phyloP scores from a whole-genome alignment of 495 filamentous ascomycete genomes.

The Massariosphaeria phaeospora region DNA sequence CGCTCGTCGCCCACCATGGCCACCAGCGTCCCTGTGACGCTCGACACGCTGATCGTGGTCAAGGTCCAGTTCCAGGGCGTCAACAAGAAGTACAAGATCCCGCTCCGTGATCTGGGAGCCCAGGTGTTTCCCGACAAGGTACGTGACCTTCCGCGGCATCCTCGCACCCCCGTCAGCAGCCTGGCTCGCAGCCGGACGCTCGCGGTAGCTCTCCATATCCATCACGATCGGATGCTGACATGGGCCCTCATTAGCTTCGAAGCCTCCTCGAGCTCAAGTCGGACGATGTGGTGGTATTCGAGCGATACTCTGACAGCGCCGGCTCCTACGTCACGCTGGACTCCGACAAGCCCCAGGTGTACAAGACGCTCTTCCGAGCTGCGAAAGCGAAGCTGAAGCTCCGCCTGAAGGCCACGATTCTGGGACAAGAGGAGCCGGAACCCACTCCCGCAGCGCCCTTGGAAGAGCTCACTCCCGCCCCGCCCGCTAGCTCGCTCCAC shows the following conservation, averaged over 20 bases:
- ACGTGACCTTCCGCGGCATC: conserved; percentile 49
- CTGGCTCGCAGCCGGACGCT: conserved; percentile 2
- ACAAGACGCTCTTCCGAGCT: conserved; percentile 94
- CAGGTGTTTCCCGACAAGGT: conserved; percentile 80
- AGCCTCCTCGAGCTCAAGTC: conserved; percentile 63
- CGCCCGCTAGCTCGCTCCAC: conserved; percentile 18
- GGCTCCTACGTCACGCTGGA: conserved; percentile 74
- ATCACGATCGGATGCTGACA: conserved; percentile 5
- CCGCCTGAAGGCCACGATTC: conserved; percentile 68
- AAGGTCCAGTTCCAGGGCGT: conserved; percentile 72
- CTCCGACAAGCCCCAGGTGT: conserved; percentile 68
- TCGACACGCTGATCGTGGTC: conserved; percentile 75
- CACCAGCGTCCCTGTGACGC: conserved; percentile 49
- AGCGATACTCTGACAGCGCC: conserved; percentile 95
- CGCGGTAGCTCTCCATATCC: not conserved
- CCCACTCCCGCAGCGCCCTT: not conserved
- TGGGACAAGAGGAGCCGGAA: conserved; percentile 22
- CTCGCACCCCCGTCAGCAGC: conserved; percentile 16
- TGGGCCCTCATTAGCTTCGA: conserved; percentile 62
- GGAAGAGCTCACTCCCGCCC: not conserved
- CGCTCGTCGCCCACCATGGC: conserved; percentile 44
- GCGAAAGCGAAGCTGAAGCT: conserved; percentile 99
- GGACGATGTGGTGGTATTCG: conserved; percentile 66
- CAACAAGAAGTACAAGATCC: conserved; percentile 82
- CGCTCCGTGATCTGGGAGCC: conserved; percentile 76